Base-by-base conservation (phyloP, 257 asterid species). In the Verbena officinalis region DNA sequence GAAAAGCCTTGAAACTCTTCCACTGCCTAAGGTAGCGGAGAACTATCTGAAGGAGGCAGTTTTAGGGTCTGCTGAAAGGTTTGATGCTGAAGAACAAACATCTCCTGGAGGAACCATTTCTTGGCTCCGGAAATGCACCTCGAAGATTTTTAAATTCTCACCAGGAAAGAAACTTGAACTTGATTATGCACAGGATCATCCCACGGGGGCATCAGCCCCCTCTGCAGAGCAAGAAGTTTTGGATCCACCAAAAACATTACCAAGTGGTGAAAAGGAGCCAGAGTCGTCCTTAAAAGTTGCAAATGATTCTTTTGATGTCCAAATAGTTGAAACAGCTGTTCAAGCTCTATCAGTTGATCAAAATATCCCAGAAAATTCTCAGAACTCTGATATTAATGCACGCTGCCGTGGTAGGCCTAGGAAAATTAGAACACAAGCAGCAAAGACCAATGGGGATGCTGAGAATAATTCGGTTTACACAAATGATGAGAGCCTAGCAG, bases 41-140 rank as follows among this genome's bases (percentile, higher is more conserved):
- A 73, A 80, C 78, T 86, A 88, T 85, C 54, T 83, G 75, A 76
- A 79, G 75, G 85, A 72, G 77, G 81, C 78, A 50, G 77, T 17
- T 62, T 75, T 54, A 42, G 95, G 80, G 50, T 65, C 82, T 57
- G 53, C 77, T 22, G 72, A 64, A 78, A 76, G 65, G 74, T 16
- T 49, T 45, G 67, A 70, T 54, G 61, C 67, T 23, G 87, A 75
- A 67, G 53, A n/a, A n/a, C n/a, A n/a, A n/a, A n/a, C 74, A 46
- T 76, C 95, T 40, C 92, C 91, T 59, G 91, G 82, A 72, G 95
- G 86, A 76, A 78, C 95, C 62, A 73, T 91, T 10, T 88, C 98
- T 67, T 94, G 98, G 98, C 76, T 94, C 44, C 86, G 87, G 30
- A 94, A 84, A 67, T 94, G 98, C 69, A 91, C 98, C 30, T 73